A percentile compares a stretch with the other conserved stretches of the same genome.
Conservation (phyloP, 2,329 filamentous ascomycete genomes). For the Plenodomus lindquistii region DNA sequence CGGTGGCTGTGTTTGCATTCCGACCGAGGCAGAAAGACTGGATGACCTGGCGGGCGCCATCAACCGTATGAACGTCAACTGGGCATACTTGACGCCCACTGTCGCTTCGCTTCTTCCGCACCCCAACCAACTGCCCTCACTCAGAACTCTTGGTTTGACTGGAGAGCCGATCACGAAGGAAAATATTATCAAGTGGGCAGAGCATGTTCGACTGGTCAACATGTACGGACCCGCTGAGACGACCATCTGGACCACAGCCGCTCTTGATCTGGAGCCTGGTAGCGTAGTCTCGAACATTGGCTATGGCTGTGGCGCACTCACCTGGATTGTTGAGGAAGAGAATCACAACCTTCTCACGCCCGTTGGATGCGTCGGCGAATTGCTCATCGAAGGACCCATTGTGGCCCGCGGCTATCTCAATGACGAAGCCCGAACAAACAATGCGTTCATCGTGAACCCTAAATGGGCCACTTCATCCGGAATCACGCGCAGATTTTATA, state of each 20-base stretch:
- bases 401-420: constrained; percentile 31
- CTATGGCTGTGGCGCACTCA: no score
- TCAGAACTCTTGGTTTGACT: constrained; percentile 47
- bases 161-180: constrained; percentile 39
- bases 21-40: constrained; percentile 56
- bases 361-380: constrained; percentile 45
- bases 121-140: constrained; percentile 45
- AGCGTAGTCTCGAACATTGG: no score
- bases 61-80: constrained; percentile 12
- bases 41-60: constrained; percentile 52
- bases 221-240: no score
- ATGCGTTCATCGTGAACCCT: no score
- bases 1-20: constrained; percentile 56
- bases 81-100: constrained; percentile 57
- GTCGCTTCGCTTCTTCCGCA: constrained; percentile 55
- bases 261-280: no score
- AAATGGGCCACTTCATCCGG: neutral
- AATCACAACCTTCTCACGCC: no score
- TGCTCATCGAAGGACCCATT: constrained; percentile 60
- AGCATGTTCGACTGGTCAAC: no score
- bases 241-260: neutral
- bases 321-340: no score
- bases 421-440: constrained; percentile 30
- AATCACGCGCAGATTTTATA: constrained; percentile 3
- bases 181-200: no score